phyloP scores from a whole-genome alignment of 345 rosid species.

The Boechera divaricarpa region DNA sequence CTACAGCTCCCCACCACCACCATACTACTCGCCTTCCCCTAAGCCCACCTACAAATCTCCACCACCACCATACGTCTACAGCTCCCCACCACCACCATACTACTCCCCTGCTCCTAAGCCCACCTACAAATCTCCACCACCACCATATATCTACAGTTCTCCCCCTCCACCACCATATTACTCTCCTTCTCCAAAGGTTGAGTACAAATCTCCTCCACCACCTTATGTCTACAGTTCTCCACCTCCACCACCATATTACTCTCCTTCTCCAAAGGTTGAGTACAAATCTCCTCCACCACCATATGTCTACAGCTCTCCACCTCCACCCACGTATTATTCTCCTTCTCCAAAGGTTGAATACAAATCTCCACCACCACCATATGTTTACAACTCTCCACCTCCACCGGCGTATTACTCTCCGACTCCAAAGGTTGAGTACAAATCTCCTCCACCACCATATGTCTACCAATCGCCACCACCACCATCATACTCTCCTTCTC shows the following conservation, averaged over 20 bases:
- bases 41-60: background rate
- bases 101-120: background rate
- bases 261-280: slow-evolving; percentile 6
- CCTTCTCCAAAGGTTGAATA: slow-evolving; percentile 7
- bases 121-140: background rate
- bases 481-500: background rate
- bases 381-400: background rate
- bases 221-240: background rate
- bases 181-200: slow-evolving; percentile 5
- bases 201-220: slow-evolving; percentile 4
- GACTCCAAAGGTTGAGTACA: background rate
- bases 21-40: background rate
- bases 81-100: background rate
- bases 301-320: background rate
- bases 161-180: background rate
- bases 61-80: background rate
- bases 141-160: background rate
- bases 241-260: background rate
- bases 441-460: background rate
- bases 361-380: background rate
- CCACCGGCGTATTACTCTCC: background rate
- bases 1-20: background rate
- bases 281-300: slow-evolving; percentile 14
- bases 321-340: background rate
- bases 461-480: background rate